Percentiles rank a stretch among this genome's conserved stretches.
phyloP scores from a whole-genome alignment of 257 asterid genomes.

The Solanum paucissectum region DNA sequence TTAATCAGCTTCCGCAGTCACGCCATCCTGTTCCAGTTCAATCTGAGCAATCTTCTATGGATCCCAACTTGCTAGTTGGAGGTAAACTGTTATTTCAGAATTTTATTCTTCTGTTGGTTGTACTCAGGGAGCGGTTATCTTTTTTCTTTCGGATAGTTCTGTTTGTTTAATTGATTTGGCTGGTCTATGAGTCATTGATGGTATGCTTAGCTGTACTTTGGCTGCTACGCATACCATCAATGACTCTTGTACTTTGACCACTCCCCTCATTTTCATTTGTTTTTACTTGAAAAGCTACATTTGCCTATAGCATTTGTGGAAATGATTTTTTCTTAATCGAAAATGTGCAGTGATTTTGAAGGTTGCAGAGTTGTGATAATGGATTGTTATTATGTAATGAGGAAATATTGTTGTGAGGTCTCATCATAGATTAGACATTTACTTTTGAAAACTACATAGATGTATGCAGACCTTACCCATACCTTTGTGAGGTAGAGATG shows the following conservation, averaged over 20 bases:
- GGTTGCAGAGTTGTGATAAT: neutral
- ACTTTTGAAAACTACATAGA: neutral
- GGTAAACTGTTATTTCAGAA: conserved; percentile 26
- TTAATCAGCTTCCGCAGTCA: conserved; percentile 46
- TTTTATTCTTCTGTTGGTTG: neutral
- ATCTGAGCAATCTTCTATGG: conserved; percentile 40
- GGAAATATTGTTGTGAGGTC: neutral
- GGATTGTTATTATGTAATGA: neutral
- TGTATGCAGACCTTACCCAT: neutral
- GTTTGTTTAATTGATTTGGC: neutral
- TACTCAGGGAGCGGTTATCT: neutral
- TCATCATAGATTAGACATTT: neutral
- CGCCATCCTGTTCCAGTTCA: conserved; percentile 34
- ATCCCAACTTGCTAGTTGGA: conserved; percentile 47
- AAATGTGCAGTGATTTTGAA: neutral
- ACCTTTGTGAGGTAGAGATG: neutral
- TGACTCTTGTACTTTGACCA: neutral
- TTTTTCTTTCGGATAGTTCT: neutral
- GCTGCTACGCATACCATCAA: neutral
- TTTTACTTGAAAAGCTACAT: neutral
- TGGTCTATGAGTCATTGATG: neutral
- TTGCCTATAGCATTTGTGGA: neutral
- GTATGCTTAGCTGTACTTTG: neutral
- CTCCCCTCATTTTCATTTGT: neutral
- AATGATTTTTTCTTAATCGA: neutral